Base-by-base conservation (phyloP, 164 flowering plant species). In the Vitis labrusca region DNA sequence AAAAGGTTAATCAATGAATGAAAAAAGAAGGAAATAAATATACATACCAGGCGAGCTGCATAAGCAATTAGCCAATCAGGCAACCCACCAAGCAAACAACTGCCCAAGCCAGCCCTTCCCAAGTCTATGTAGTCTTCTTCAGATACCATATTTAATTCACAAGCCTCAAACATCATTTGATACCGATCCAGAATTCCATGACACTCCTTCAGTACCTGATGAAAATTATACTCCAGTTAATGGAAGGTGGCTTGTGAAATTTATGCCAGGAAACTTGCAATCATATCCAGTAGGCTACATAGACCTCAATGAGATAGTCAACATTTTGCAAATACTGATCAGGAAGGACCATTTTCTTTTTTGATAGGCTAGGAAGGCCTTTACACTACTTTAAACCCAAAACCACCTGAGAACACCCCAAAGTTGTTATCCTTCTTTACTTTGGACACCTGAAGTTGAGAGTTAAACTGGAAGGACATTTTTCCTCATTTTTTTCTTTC, bases 51-150 rank as follows among this genome's bases (percentile, higher is more conserved):
- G 7, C 91, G 91, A 78, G 99, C 99, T 14, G 98, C 79, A 81
- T 96, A 96, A 54, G 99, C 97, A 74, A 96, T 77, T 53, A 96
- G 79, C 99, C 99, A 96, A 78, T 87, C 92, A 66, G 99, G 99
- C 78, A 96, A 80, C 50, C 97, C 99, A 61, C 85, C 89, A 68
- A 96, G 97, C 86, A 96, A 87, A 77, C 99, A 96, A 64, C 87
- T 85, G 66, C 99, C 97, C 63, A 96, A 75, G 50, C 97, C 97
- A 74, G 99, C 99, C 77, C 84, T 86, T 32, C 90, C 91, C 81
- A 96, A 77, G 44, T 89, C 98, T 68, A 88, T 77, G 73, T 90
- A 92, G 77, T 96, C 98, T 63, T 93, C 95, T 75, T 93, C 90
- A 55, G 98, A 87, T 19, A 91, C 98, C 54, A 69, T 81, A 78